A percentile compares a stretch with the other conserved stretches of the same genome.
Conservation (phyloP, 208 protist species). For the Trichomonas gallinae region DNA sequence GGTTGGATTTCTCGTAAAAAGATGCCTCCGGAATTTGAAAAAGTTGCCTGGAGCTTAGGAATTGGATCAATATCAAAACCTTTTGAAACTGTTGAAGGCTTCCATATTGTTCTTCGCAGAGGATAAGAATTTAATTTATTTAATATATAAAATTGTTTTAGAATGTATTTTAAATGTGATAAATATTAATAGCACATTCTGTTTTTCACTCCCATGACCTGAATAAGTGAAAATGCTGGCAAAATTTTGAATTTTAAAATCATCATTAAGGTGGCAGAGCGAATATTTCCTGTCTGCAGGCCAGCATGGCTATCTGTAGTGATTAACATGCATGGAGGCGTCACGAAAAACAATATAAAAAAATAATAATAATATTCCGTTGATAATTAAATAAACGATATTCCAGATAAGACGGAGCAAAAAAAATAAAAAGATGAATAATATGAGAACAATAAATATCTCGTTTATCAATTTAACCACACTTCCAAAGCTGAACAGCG, state of each 20-base stretch:
- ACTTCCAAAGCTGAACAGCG: conserved; percentile 93
- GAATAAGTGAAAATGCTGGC: no score
- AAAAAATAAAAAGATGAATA: background rate
- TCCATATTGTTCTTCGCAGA: background rate
- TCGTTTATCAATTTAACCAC: conserved; percentile 55
- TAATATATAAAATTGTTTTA: background rate
- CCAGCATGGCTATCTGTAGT: no score
- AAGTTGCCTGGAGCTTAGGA: background rate
- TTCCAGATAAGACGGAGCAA: background rate
- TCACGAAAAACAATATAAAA: no score
- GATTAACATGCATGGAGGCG: no score
- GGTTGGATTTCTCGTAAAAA: background rate
- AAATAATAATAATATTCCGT: background rate
- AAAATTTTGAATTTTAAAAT: no score
- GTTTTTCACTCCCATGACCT: no score
- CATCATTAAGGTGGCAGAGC: no score
- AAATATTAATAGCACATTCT: no score
- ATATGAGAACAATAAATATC: background rate
- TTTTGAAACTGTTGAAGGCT: background rate
- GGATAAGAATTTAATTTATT: background rate
- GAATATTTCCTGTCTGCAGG: no score
- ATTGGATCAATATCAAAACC: background rate
- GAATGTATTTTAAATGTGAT: background rate
- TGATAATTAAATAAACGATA: background rate
- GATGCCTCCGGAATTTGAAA: background rate